Evolutionary conservation across 2,329 filamentous ascomycete species (phyloP), one percentile per base, ranked within the genome.

Genomic region (Botryotinia convoluta): DNA sequence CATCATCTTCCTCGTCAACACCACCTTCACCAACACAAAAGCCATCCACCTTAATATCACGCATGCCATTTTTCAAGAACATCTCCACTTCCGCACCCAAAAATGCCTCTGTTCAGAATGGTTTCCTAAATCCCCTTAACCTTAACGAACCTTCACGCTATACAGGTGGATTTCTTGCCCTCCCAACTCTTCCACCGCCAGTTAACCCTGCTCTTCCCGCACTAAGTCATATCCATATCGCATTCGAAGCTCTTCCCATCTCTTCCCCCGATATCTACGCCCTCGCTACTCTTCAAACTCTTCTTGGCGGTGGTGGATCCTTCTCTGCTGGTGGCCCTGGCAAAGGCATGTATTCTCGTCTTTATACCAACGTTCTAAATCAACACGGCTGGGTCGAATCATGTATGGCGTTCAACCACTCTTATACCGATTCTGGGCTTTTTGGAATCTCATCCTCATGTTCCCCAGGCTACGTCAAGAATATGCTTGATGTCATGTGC

Each of bases 291-390:
- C 87, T 99, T 1, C 97, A 98, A 83, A 98, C 94, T 1, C 91
- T 99, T 16, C 93, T 99, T 48, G 96, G 96, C 73, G 96, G 96
- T 65, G 96, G 96, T 67, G 96, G 96, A 37, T 98, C 95, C 72
- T 99, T 99, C 85, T 97, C 93, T 26, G 96, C 96, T 71, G 96
- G 96, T 79, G 96, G 96, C 0, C 96, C 96, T 7, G 96, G 96
- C 71, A 99, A 99, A 86, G 96, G 96, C 82, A 99, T 99, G 96
- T 98, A 98, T 86, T 97, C 93, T 54, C 92, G 96, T 20, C 89
- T 99, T 14, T 99, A 98, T 86, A 98, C 95, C 76, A 97, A 98
- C 82, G 95, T 98, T 0, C 89, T 99, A 69, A 99, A 99, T 85
- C 95, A 98, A 84, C 91, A 97, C 84, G 94, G 93, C 78, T 99